A percentile compares a stretch with the other conserved stretches of the same genome.
Evolutionary conservation across 2,329 filamentous ascomycete species (phyloP).

Genomic region (Coniochaeta hoffmannii): DNA sequence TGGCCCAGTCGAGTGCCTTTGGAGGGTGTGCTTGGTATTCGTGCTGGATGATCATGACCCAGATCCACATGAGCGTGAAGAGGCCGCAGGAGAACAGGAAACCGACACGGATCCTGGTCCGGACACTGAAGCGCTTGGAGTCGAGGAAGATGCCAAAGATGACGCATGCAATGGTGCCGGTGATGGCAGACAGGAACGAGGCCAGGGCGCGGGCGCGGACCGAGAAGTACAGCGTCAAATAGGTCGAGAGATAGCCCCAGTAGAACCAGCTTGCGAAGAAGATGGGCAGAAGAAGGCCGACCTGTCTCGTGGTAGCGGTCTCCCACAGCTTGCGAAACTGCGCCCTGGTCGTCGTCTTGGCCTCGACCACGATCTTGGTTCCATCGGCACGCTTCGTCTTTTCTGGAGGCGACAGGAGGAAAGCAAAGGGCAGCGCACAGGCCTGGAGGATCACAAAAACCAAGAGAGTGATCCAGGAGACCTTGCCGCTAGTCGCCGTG

Average conservation of each 20-base stretch:
- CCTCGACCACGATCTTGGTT: constrained; percentile 17
- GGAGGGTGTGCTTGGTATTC: constrained; percentile 25
- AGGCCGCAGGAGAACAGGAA: constrained; percentile 29
- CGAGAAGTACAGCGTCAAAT: constrained; percentile 25
- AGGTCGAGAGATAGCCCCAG: constrained; percentile 23
- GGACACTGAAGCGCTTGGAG: constrained; percentile 26
- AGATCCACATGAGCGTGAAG: constrained; percentile 42
- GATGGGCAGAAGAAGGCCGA: constrained; percentile 22
- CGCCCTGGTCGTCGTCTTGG: constrained; percentile 16
- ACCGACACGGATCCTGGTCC: constrained; percentile 31
- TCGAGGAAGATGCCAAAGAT: constrained; percentile 37
- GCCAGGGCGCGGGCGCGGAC: constrained; percentile 24
- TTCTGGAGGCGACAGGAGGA: constrained; percentile 21
- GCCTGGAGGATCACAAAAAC: constrained; percentile 25
- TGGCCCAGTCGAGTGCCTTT: constrained; percentile 11
- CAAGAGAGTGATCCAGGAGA: constrained; percentile 10
- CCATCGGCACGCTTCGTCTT: constrained; percentile 23
- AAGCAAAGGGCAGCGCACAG: constrained; percentile 21
- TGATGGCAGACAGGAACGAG: constrained; percentile 26
- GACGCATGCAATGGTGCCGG: constrained; percentile 32
- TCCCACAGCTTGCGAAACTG: constrained; percentile 21
- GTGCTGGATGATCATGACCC: constrained; percentile 45
- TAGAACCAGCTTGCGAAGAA: constrained; percentile 28
- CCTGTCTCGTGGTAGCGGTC: constrained; percentile 18
- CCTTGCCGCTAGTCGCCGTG: constrained; percentile 6